Conservation (phyloP, 2,329 filamentous ascomycete genomes). For the Rhytidhysteron rufulum region DNA sequence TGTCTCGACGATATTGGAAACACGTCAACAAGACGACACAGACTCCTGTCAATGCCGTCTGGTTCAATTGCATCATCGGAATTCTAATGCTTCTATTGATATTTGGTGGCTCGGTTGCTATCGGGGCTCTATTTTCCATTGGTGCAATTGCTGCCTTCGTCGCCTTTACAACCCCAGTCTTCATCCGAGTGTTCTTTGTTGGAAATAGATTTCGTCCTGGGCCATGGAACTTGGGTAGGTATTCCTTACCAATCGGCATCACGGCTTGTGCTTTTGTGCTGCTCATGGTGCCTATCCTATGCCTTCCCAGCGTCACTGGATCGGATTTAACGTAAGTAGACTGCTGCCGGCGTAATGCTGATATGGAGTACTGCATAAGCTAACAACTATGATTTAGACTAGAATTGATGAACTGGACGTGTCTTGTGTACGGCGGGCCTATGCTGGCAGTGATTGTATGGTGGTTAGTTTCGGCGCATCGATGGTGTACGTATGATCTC, state of each 20-base stretch:
- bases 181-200: slow-evolving; percentile 58
- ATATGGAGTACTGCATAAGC: too few species aligned
- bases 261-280: slow-evolving; percentile 57
- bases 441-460: slow-evolving; percentile 59
- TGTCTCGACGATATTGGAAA: slow-evolving; percentile 54
- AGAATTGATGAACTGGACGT: slow-evolving; percentile 65
- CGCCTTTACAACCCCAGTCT: slow-evolving; percentile 56
- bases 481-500: too few species aligned
- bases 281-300: slow-evolving; percentile 66
- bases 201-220: slow-evolving; percentile 62
- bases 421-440: slow-evolving; percentile 61
- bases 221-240: slow-evolving; percentile 64
- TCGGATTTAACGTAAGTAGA: slow-evolving; percentile 50
- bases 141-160: slow-evolving; percentile 66
- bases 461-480: slow-evolving; percentile 61
- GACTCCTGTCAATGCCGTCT: slow-evolving; percentile 68
- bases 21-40: slow-evolving; percentile 57
- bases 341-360: too few species aligned
- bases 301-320: slow-evolving; percentile 58
- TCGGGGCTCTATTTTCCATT: slow-evolving; percentile 67
- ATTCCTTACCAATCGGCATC: slow-evolving; percentile 55
- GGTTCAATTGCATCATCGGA: slow-evolving; percentile 61
- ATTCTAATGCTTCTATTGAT: slow-evolving; percentile 60
- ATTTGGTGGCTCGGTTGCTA: slow-evolving; percentile 59
- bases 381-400: slow-evolving; percentile 24